Evolutionary conservation across 1,284 basidiomycete genomes (phyloP), one percentile per base, ranked within the genome.

Genomic region (Ceratobasidium sp.): DNA sequence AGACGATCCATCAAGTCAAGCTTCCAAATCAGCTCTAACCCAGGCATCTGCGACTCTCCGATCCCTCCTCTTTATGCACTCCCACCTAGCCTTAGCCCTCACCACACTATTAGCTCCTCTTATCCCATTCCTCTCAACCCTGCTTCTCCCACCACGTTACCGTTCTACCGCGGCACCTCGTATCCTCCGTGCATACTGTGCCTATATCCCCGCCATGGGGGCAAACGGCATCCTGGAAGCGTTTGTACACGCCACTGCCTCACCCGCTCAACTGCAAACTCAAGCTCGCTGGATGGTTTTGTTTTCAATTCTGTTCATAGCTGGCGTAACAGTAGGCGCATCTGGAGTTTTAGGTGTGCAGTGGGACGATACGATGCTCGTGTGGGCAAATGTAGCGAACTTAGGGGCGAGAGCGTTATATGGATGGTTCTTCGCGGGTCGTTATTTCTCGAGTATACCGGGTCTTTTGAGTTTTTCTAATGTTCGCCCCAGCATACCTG

Each of bases 151-250:
- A 0, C 85, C 85, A 2, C 90, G 90, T 79, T 95, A 94, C 84
- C 82, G 87, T 64, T 93, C 93, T 12, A 95, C 95, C 58, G 93
- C 94, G 0, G 87, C 87, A 1, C 92, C 95, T 0, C 81, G 86
- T 6, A 92, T 97, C 44, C 89, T 98, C 3, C 85, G 86, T 33
- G 91, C 92, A 0, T 98, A 96, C 89, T 86, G 86, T 26, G 84
- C 93, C 33, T 97, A 96, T 82, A 92, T 98, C 80, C 97, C 97
- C 0, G 89, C 94, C 23, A 89, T 98, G 82, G 94, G 94, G 3
- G 86, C 95, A 81, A 98, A 98, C 83, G 97, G 97, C 3, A 90
- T 94, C 0, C 87, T 97, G 28, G 97, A 98, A 84, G 94, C 96
- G 0, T 97, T 97, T 85, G 89, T 97, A 81, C 91, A 94, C 1